Base-by-base conservation (phyloP, 2,329 filamentous ascomycete species). In the Cytospora chrysosperma region DNA sequence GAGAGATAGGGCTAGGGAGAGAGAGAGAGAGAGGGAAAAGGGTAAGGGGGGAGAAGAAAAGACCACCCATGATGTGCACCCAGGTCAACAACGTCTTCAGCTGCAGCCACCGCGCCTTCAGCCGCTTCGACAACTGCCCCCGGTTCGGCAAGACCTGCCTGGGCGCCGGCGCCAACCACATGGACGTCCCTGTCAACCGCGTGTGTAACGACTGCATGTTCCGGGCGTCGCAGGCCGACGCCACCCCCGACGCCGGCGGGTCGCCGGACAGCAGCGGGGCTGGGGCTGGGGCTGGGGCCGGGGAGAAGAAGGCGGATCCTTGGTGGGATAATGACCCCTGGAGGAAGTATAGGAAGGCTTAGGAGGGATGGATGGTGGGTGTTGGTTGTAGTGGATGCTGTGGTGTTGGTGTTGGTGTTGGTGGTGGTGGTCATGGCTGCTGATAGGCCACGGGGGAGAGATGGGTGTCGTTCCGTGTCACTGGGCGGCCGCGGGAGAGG, bases 31-130 rank as follows among this genome's bases (percentile, higher is more conserved):
- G 28, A 21, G 10, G 27, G 10, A 30, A 52, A n/a, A 51, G 13
- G 13, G 28, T n/a, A n/a, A 43, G 10, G 37, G 26, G 10, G 19
- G 13, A 24, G 32, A 26, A 32, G 21, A 49, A 37, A 24, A 53
- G 49, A 27, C 43, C 34, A 56, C 34, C 12, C 15, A 34, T 40
- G 21, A 72, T 72, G 71, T 72, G 71, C 58, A 49, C 56, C 10
- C 70, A 72, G 52, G 52, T 68, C 61, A 68, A 71, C 66, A 59
- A 40, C 47, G 56, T 71, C 30, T 72, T 64, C 58, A 62, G 34
- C 19, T 72, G 71, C 64, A 67, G 66, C 28, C 70, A 72, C 61
- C 67, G 69, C 34, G 62, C 65, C 61, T 70, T 72, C 62, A 66
- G 66, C 57, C 66, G 65, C 52, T 68, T 71, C 59, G 66, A 71